A percentile compares a stretch with the other conserved stretches of the same genome.
Conservation (phyloP, 352 stramenopile species). For the Phytophthora pistaciae region DNA sequence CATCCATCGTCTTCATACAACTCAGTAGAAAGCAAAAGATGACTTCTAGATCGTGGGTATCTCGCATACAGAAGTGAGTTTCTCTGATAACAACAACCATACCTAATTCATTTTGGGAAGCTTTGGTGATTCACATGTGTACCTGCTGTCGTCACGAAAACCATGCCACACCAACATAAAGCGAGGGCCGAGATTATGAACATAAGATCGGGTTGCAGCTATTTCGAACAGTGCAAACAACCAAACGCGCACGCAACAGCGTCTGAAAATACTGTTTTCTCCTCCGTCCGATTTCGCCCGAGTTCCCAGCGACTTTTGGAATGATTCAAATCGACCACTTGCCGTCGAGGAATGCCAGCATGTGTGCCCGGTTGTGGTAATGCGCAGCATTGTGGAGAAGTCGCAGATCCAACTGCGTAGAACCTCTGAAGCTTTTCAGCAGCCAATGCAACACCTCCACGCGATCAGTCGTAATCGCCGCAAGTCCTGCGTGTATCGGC, state of each 20-base stretch:
- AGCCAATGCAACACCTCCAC: constrained; percentile 40
- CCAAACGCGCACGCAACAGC: not conserved
- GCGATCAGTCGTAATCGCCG: constrained; percentile 28
- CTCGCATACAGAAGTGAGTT: no score
- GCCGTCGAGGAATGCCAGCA: constrained; percentile 33
- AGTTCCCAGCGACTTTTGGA: not conserved
- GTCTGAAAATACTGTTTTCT: not conserved
- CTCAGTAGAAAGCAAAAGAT: not conserved
- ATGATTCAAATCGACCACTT: no score
- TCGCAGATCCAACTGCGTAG: constrained; percentile 12
- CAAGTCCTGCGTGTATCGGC: constrained; percentile 27
- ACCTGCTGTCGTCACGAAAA: no score
- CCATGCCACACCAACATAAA: not conserved
- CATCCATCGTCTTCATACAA: not conserved
- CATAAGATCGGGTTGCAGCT: not conserved
- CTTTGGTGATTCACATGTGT: no score
- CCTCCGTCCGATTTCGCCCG: not conserved
- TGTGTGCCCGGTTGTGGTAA: constrained; percentile 31
- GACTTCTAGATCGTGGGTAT: not conserved
- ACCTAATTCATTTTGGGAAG: no score
- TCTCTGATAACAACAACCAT: no score
- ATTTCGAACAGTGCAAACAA: not conserved
- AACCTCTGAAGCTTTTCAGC: constrained; percentile 13
- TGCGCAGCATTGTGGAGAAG: constrained; percentile 28
- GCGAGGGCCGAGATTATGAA: not conserved